Base-by-base conservation (phyloP, 2,329 filamentous ascomycete species). In the Hawksworthiomyces lignivorus region DNA sequence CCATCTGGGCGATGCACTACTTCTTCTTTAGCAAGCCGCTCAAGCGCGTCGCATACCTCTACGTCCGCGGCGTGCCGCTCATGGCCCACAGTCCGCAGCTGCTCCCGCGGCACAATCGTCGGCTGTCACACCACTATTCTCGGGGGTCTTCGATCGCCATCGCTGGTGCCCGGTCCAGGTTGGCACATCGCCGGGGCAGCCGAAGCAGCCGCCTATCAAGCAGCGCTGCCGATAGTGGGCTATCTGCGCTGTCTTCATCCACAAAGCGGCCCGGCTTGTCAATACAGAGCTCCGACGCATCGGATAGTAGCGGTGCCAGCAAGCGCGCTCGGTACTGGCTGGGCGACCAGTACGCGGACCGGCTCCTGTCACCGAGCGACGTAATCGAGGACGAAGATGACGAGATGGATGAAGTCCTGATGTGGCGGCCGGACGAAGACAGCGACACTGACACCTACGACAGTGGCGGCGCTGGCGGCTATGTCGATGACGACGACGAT, bases 21-120 rank as follows among this genome's bases (percentile, higher is more conserved):
- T 95, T 98, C 69, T 94, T 97, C 62, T 97, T 96, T 74, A 96
- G 94, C 70, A 90, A 90, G 56, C 72, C 81, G 20, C 75, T 83
- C 57, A 97, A 97, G 68, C 80, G 92, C 31, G 90, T 98, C 15
- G 89, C 87, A 47, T 98, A 98, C 60, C 68, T 98, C 34, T 94
- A 96, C 56, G 77, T 96, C 34, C 83, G 90, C 47, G 89, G 87
- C n/a, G 78, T 96, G 34, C 90, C 78, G 45, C 82, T 83, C 52
- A 80, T 84, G 56, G 84, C 70, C 50, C 72, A 72, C 59, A 81
- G 72, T 47, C 83, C 73, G 34, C 63, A 62, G 19, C 54, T 70
- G 36, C 56, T 61, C 17, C 62, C 65, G 28, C 51, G 52, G 8
- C 55, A 51, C 10, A 42, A 39, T 28, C 47, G 43, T 15, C 45